Conservation (phyloP, 2,329 filamentous ascomycete genomes). For the Chaetothyriales sp. region DNA sequence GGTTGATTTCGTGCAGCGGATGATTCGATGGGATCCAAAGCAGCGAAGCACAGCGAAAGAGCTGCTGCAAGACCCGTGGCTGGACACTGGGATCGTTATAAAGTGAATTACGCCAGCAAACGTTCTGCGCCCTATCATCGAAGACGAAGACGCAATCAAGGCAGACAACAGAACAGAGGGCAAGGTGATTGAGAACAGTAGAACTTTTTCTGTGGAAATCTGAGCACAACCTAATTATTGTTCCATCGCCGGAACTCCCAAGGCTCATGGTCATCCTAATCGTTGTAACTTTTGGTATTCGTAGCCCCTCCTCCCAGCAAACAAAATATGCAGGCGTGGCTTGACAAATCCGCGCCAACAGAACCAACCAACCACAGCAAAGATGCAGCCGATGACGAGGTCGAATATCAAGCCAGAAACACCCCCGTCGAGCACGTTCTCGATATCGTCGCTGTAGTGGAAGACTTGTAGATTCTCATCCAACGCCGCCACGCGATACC, state of each 20-base stretch:
- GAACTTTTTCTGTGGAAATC: no score
- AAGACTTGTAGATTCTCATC: slow-evolving; percentile 5
- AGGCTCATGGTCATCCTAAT: background rate
- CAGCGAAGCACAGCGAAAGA: slow-evolving; percentile 19
- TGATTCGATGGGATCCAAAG: slow-evolving; percentile 21
- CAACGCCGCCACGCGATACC: slow-evolving; percentile 10
- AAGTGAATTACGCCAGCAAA: background rate
- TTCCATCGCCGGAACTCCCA: no score
- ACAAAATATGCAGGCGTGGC: background rate
- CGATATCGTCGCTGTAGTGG: slow-evolving; percentile 3
- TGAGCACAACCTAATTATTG: no score
- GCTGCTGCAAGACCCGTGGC: slow-evolving; percentile 16
- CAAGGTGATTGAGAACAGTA: no score
- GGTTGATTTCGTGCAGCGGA: slow-evolving; percentile 19
- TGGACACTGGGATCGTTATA: slow-evolving; percentile 1
- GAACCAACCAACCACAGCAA: background rate
- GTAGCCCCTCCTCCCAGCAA: background rate
- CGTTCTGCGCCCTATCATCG: no score
- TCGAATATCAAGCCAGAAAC: background rate
- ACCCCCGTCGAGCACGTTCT: background rate
- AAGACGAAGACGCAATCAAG: no score
- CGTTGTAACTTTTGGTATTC: background rate
- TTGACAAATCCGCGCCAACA: background rate
- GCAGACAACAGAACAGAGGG: no score
- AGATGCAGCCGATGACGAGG: background rate